phyloP scores from a whole-genome alignment of 306 rosid species.

The Pueraria montana region DNA sequence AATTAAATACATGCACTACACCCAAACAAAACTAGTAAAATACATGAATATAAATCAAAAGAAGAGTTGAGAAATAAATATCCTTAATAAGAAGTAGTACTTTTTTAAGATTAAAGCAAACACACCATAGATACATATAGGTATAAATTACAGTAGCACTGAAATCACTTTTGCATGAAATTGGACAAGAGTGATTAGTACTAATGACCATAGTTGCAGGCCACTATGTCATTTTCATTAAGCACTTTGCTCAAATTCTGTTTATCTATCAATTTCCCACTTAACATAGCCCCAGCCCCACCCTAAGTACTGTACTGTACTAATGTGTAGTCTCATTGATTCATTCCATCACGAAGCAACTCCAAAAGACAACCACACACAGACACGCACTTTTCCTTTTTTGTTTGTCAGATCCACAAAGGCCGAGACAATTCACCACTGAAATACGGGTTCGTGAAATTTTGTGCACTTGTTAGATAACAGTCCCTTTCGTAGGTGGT shows the following conservation, averaged over 20 bases:
- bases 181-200: not conserved
- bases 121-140: too few relatives aligned
- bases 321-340: too few relatives aligned
- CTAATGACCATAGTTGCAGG: constrained; percentile 20
- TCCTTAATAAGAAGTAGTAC: too few relatives aligned
- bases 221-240: constrained; percentile 37
- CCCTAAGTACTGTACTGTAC: too few relatives aligned
- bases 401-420: not conserved
- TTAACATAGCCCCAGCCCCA: too few relatives aligned
- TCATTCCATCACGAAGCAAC: too few relatives aligned
- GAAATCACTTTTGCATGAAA: not conserved
- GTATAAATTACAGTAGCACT: not conserved
- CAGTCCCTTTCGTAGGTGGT: too few relatives aligned
- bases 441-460: constrained; percentile 15
- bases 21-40: not conserved
- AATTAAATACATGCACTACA: not conserved
- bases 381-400: too few relatives aligned
- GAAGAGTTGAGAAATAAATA: too few relatives aligned
- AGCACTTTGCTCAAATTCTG: not conserved
- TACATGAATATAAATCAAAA: not conserved
- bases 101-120: too few relatives aligned
- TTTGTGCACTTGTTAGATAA: too few relatives aligned
- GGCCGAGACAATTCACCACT: not conserved
- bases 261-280: not conserved
- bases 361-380: too few relatives aligned